These are phyloP conservation scores for Ustilago bromivora DNA, from an alignment of 1,284 basidiomycete genomes.

Conservation along the genomic window DNA sequence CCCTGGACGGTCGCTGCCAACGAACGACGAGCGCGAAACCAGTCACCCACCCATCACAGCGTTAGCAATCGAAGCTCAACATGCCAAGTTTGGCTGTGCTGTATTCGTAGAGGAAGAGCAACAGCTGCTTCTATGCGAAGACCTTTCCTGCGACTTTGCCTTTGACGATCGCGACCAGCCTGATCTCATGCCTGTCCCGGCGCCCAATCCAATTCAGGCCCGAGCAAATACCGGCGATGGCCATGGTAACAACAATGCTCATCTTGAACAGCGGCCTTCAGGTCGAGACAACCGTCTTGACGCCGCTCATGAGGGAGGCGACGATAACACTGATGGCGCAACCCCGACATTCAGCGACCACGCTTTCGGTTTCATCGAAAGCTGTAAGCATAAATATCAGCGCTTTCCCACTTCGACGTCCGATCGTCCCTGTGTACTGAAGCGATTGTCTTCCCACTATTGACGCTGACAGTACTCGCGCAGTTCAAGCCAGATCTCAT, in stretches of 20 bases:
- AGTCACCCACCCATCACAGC: constrained; percentile 8
- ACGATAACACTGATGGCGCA: not conserved
- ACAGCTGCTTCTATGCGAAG: constrained; percentile 47
- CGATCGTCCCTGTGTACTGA: not conserved
- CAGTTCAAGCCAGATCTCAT: constrained; percentile 39
- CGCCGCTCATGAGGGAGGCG: not conserved
- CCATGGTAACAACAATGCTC: not conserved
- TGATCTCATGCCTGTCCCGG: not conserved
- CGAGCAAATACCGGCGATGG: not conserved
- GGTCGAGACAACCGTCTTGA: not conserved
- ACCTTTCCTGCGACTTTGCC: constrained; percentile 33
- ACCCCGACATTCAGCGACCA: constrained; percentile 9
- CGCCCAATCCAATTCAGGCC: too few species aligned
- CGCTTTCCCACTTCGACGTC: not conserved
- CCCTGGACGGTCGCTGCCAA: constrained; percentile 6
- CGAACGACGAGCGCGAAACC: not conserved
- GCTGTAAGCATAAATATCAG: constrained; percentile 19
- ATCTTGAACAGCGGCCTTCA: not conserved
- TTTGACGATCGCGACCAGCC: constrained; percentile 6
- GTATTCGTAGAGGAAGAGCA: constrained; percentile 39
- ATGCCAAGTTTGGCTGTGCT: constrained; percentile 29
- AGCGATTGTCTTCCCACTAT: not conserved
- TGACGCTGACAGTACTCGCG: constrained; percentile 24
- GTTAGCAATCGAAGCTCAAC: constrained; percentile 31
- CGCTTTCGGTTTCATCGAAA: constrained; percentile 20